Base-by-base conservation (phyloP, 2,329 filamentous ascomycete genomes). In the Monosporascus cannonballus region DNA sequence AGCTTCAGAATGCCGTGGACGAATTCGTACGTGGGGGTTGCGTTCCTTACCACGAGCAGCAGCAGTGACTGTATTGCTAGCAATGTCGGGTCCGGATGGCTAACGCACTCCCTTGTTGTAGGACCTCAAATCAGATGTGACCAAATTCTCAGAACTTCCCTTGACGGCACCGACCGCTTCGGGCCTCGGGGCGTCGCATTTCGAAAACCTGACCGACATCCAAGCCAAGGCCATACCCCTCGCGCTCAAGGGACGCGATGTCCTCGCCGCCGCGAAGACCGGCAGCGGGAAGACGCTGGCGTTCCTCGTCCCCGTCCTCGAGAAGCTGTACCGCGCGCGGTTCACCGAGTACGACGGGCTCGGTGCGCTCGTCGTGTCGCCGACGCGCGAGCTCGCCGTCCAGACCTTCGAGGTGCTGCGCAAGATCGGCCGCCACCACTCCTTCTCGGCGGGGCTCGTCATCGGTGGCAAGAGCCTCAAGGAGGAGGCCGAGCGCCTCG, bases 371-470 rank as follows among this genome's bases (percentile, higher is more conserved):
- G 90, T 99, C 59, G 86, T 99, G 51, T 93, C 92, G 1, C 94
- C 94, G 1, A 99, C 94, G 7, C 86, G 94, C 65, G 94, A 99
- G 73, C 78, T 99, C 51, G 93, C 94, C 0, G 94, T 95, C 39
- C 94, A 99, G 71, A 99, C 96, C 56, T 99, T 97, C 66, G 89
- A 96, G 53, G 93, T 97, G 0, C 73, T 99, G 62, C 81, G 90
- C 56, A 96, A 96, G 69, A 83, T 99, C 53, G 94, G 94, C 45
- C 83, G 89, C 52, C 85, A 93, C 53, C 93, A 99, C 69, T 79
- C 83, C 55, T 96, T 97, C 69, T 96, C 93, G 1, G 94, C 94
- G 0, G 94, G 94, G 0, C 72, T 97, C 62, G 84, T 99, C 9
- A 97, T 97, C 62, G 94, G 94, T 41, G 94, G 94, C 41, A 96